These are phyloP conservation scores for Calvatia gigantea DNA, from an alignment of 768 basidiomycete species.

Conservation along the genomic window DNA sequence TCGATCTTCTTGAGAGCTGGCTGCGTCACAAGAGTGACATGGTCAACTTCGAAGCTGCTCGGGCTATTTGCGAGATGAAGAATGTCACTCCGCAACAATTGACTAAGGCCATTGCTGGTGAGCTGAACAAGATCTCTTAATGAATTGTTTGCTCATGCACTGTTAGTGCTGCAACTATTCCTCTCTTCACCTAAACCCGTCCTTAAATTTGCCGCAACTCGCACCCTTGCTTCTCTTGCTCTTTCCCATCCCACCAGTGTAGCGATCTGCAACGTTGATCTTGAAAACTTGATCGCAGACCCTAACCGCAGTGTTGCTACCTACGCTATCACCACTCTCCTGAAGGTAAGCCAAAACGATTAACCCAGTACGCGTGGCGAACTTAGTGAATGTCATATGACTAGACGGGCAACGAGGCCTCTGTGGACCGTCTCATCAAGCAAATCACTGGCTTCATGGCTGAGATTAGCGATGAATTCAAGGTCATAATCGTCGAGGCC, in stretches of 20 bases:
- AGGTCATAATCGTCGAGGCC: constrained; percentile 98
- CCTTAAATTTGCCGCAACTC: constrained; percentile 95
- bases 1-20: constrained; percentile 92
- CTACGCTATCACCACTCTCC: constrained; percentile 95
- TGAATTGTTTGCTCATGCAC: neutral
- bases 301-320: constrained; percentile 95
- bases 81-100: constrained; percentile 75
- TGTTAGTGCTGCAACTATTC: constrained; percentile 87
- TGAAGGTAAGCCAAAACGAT: constrained; percentile 60
- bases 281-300: constrained; percentile 96
- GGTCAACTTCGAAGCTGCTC: constrained; percentile 98
- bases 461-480: constrained; percentile 99
- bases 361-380: neutral
- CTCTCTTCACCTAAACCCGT: constrained; percentile 92
- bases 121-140: constrained; percentile 21
- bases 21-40: constrained; percentile 98
- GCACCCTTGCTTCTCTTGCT: constrained; percentile 88
- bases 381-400: neutral
- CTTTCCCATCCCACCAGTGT: constrained; percentile 84
- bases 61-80: constrained; percentile 96
- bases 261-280: constrained; percentile 90
- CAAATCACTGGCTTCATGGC: constrained; percentile 99
- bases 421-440: constrained; percentile 98
- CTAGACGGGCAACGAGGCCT: constrained; percentile 97
- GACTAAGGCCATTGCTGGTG: constrained; percentile 85